These are phyloP conservation scores for Phallus indusiatus DNA, from an alignment of 768 basidiomycete species.

Conservation along the genomic window DNA sequence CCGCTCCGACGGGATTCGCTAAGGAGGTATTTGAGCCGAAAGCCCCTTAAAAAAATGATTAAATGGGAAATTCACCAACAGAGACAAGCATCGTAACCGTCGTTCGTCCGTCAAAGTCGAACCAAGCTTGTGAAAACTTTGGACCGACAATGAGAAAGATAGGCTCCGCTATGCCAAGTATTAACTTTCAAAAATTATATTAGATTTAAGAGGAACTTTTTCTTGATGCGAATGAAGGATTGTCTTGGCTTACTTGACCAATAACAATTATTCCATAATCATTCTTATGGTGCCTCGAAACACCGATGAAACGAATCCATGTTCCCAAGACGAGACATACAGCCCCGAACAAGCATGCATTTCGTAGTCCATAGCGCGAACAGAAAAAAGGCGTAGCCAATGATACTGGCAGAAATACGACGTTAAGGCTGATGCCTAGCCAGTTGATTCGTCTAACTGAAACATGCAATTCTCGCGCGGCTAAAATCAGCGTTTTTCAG, in stretches of 20 bases:
- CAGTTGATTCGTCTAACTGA: constrained; percentile 68
- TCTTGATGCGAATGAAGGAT: neutral
- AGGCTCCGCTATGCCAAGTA: constrained; percentile 58
- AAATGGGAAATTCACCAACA: constrained; percentile 23
- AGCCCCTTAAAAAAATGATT: neutral
- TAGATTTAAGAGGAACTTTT: neutral
- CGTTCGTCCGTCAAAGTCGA: constrained; percentile 62
- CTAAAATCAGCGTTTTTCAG: constrained; percentile 24
- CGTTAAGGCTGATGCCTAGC: constrained; percentile 63
- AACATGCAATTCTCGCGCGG: constrained; percentile 53
- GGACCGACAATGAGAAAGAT: constrained; percentile 72
- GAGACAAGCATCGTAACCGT: constrained; percentile 61
- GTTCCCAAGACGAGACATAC: constrained; percentile 46
- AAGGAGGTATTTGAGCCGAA: neutral
- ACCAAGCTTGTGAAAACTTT: constrained; percentile 78
- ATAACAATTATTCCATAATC: constrained; percentile 60
- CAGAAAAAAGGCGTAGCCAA: constrained; percentile 49
- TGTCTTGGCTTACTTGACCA: constrained; percentile 45
- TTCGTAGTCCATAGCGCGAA: constrained; percentile 50
- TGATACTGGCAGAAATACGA: constrained; percentile 54
- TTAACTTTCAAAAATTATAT: constrained; percentile 30
- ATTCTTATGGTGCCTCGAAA: constrained; percentile 36
- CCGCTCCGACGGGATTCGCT: constrained; percentile 67
- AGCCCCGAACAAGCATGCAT: constrained; percentile 45
- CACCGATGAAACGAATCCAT: constrained; percentile 73